Evolutionary conservation across 1,284 basidiomycete species (phyloP), one percentile per base, ranked within the genome.

Genomic region (Sanguinoderma infundibulare): DNA sequence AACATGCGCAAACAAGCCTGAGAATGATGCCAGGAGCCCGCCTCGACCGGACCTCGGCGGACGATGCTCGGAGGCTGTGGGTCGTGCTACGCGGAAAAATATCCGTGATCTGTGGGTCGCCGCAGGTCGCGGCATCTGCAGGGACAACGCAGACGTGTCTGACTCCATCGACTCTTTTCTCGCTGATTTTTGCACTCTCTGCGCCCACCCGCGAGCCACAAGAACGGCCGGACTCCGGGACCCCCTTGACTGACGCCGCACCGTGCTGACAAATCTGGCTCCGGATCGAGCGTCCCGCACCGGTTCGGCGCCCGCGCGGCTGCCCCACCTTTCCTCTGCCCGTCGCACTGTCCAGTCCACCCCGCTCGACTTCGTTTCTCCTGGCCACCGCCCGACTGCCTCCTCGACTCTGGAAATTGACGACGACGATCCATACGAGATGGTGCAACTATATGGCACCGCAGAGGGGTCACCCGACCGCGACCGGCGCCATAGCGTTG

Each of bases 391-490:
- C 17, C 17, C 55, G 1, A 36, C 24, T 39, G 30, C 61, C 40
- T 49, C 59, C 55, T 60, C 62, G 57, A 59, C 55, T 40, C 53
- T 67, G 59, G 58, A 64, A 55, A 30, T 58, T 58, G 61, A 61
- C 50, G 47, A 58, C 54, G 60, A 64, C 63, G 78, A 80, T 57
- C 70, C 73, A 38, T 80, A 78, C 77, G 82, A 88, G 69, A 91
- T 89, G 87, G 81, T 83, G 50, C 84, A 84, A 62, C 79, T 80
- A 2, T 91, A 91, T 65, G 87, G 89, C 51, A 77, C 82, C n/a
- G 79, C 79, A 36, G 74, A 66, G 38, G 58, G 57, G 22, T 62
- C 53, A 28, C 55, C 35, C 26, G 64, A 53, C 20, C 59, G 49
- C 9, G 50, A 71, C 59, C 65, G 55, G 10, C 46, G 60, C 24